Conservation (phyloP, 805 yeast genomes). For the Hanseniaspora meyeri region DNA sequence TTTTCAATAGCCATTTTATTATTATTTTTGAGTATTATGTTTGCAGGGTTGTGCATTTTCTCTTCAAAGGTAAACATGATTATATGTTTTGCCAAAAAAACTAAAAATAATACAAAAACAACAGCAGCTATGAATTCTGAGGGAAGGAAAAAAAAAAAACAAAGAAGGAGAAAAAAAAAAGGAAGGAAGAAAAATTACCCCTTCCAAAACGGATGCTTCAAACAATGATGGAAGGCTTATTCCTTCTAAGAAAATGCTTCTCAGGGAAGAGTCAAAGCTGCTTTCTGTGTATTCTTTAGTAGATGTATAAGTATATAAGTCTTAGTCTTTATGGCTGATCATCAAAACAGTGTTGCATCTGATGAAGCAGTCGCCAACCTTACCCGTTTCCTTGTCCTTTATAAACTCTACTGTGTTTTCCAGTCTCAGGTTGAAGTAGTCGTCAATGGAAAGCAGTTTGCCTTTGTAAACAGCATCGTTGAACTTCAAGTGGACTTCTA, state of each 20-base stretch:
- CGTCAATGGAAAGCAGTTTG: constrained; percentile 63
- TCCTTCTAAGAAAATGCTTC: no score
- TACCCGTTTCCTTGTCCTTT: constrained; percentile 37
- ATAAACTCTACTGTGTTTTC: constrained; percentile 46
- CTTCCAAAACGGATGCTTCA: no score
- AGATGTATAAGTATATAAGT: background rate
- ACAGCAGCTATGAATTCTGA: background rate
- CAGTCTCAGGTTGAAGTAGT: constrained; percentile 80
- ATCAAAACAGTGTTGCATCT: constrained; percentile 86
- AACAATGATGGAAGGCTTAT: no score
- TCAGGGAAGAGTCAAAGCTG: no score
- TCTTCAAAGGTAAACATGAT: background rate
- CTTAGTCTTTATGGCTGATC: constrained; percentile 25
- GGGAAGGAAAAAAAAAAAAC: background rate
- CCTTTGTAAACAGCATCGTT: constrained; percentile 83
- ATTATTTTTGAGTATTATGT: background rate
- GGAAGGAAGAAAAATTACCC: no score
- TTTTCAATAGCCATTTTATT: constrained; percentile 24
- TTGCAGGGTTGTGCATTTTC: background rate
- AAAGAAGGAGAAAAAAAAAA: no score
- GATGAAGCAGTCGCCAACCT: constrained; percentile 66
- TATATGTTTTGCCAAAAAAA: background rate
- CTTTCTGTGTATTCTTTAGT: no score
- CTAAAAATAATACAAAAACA: background rate
- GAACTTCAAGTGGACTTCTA: constrained; percentile 77